Percentiles rank a stretch among this genome's conserved stretches.
Conservation (phyloP, 805 yeast species). For the Ogataea pignaliae region DNA sequence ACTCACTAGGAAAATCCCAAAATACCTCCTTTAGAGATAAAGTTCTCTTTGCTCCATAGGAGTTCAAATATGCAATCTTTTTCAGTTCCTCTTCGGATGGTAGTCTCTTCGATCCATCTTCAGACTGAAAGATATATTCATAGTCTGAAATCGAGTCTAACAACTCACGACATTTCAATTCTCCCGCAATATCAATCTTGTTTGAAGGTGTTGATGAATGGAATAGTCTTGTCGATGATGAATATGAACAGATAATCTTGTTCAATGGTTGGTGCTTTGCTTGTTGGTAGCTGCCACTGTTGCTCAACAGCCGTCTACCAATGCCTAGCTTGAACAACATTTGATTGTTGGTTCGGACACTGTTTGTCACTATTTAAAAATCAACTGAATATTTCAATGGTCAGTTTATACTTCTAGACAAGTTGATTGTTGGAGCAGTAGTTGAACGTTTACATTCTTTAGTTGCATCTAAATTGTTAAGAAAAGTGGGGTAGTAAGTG, state of each 20-base stretch:
- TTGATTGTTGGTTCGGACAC: too few species aligned
- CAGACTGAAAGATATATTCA: constrained; percentile 62
- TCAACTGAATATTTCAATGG: too few species aligned
- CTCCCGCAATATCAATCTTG: constrained; percentile 42
- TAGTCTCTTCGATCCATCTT: constrained; percentile 69
- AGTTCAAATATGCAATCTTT: constrained; percentile 66
- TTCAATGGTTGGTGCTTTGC: neutral
- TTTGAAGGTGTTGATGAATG: constrained; percentile 15
- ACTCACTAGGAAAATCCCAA: constrained; percentile 46
- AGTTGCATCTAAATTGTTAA: too few species aligned
- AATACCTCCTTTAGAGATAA: constrained; percentile 42
- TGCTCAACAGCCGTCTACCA: too few species aligned
- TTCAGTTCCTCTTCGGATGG: constrained; percentile 70
- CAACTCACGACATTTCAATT: constrained; percentile 56
- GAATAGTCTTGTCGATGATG: constrained; percentile 5
- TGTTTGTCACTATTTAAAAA: too few species aligned
- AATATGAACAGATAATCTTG: too few species aligned
- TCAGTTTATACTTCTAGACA: too few species aligned
- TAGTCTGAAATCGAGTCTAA: constrained; percentile 62
- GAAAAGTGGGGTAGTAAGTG: too few species aligned
- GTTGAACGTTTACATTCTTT: too few species aligned
- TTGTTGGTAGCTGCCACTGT: neutral
- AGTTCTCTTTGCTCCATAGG: constrained; percentile 52
- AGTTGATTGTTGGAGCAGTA: too few species aligned
- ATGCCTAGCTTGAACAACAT: too few species aligned